These are phyloP conservation scores for Trypanosomatidae sp. DNA, from an alignment of 208 protist species.

Conservation along the genomic window DNA sequence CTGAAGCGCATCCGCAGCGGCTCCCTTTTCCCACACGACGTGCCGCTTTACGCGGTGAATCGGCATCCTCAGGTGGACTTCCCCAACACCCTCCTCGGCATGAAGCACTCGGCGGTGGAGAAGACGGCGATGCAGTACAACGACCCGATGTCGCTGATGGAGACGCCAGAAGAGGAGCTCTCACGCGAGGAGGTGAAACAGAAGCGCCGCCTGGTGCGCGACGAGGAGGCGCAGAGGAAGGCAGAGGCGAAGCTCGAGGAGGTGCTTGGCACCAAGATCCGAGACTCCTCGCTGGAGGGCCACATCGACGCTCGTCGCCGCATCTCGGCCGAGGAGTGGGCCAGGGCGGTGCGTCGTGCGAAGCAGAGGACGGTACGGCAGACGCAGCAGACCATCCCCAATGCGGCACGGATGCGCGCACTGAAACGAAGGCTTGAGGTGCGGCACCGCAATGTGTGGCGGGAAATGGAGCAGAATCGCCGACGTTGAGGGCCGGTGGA, in stretches of 20 bases:
- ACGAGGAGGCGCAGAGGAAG: slow-evolving; percentile 59
- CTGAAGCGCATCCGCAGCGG: slow-evolving; percentile 68
- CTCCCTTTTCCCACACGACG: slow-evolving; percentile 77
- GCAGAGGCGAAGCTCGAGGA: slow-evolving; percentile 70
- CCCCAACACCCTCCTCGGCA: slow-evolving; percentile 78
- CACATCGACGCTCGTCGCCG: slow-evolving; percentile 64
- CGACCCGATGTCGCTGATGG: slow-evolving; percentile 56
- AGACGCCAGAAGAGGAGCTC: slow-evolving; percentile 50
- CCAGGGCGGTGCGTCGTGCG: slow-evolving; percentile 70
- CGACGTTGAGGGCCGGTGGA: slow-evolving; percentile 25
- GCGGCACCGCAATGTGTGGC: slow-evolving; percentile 42
- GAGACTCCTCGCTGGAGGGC: slow-evolving; percentile 23
- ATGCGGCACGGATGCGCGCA: slow-evolving; percentile 63
- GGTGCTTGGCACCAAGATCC: slow-evolving; percentile 59
- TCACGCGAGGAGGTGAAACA: slow-evolving; percentile 57
- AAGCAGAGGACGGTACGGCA: slow-evolving; percentile 63
- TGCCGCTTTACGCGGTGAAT: slow-evolving; percentile 78
- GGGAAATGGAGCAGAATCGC: slow-evolving; percentile 66
- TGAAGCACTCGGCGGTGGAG: slow-evolving; percentile 71
- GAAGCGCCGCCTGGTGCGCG: slow-evolving; percentile 41
- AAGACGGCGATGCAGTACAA: slow-evolving; percentile 90
- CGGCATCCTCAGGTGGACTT: slow-evolving; percentile 80
- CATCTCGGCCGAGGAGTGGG: slow-evolving; percentile 79
- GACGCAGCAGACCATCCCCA: slow-evolving; percentile 68
- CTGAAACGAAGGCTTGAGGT: slow-evolving; percentile 41